phyloP scores from a whole-genome alignment of 495 filamentous ascomycete genomes.

The Talaromyces trachyspermus region DNA sequence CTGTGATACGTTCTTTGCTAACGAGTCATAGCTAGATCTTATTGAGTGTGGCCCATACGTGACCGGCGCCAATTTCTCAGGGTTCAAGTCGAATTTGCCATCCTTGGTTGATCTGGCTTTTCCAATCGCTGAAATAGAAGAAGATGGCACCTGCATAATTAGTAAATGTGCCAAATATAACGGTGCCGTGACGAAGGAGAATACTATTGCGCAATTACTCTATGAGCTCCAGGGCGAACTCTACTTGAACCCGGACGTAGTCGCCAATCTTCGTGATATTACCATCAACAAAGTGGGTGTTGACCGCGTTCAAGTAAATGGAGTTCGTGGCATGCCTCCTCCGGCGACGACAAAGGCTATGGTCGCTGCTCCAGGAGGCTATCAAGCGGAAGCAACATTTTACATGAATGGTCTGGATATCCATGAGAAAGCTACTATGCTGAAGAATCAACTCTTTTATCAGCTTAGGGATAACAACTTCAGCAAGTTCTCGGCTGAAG shows the following conservation, averaged over 20 bases:
- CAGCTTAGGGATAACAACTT: conserved; percentile 12
- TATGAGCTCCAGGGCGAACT: conserved; percentile 46
- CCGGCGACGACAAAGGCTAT: conserved; percentile 41
- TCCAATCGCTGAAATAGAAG: conserved; percentile 38
- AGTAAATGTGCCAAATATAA: conserved; percentile 4
- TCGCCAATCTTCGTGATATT: conserved; percentile 29
- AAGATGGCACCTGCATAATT: conserved; percentile 24
- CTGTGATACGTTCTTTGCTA: background rate
- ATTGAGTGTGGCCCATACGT: conserved; percentile 40
- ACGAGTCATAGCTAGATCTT: conserved; percentile 13
- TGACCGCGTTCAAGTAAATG: conserved; percentile 30
- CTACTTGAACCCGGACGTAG: conserved; percentile 41
- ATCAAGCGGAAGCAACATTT: conserved; percentile 20
- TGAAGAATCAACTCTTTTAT: conserved; percentile 4
- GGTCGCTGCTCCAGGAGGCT: conserved; percentile 31
- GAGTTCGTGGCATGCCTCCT: conserved; percentile 32
- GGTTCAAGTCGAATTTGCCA: conserved; percentile 28
- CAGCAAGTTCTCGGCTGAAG: conserved; percentile 14
- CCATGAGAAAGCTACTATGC: conserved; percentile 6
- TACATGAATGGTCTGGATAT: conserved; percentile 15
- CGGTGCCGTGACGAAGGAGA: conserved; percentile 23
- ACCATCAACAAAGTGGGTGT: conserved; percentile 23
- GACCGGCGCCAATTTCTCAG: conserved; percentile 39
- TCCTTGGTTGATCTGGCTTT: conserved; percentile 20
- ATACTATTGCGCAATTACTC: conserved; percentile 37